phyloP scores from a whole-genome alignment of 805 yeast species.

The Candida vartiovaarae region DNA sequence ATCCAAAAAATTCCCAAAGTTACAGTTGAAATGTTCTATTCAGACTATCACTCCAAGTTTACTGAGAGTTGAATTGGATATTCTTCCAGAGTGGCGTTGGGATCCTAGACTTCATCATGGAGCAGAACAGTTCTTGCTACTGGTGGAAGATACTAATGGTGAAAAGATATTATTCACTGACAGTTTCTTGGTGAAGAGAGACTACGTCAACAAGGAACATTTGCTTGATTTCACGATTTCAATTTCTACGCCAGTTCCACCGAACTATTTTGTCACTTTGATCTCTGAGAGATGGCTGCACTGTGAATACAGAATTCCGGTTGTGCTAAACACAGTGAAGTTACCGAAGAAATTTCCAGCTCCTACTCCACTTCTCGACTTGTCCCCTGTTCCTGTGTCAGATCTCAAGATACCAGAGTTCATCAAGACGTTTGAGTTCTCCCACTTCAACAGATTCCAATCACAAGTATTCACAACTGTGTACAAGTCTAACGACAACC shows the following conservation, averaged over 20 bases:
- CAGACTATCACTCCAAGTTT: conserved; percentile 76
- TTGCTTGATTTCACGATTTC: conserved; percentile 61
- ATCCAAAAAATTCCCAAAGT: conserved; percentile 65
- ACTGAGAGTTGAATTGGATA: conserved; percentile 56
- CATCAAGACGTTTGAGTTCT: conserved; percentile 36
- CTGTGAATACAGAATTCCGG: conserved; percentile 55
- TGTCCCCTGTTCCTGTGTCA: conserved; percentile 41
- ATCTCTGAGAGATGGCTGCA: conserved; percentile 85
- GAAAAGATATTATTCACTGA: conserved; percentile 61
- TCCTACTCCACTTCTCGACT: conserved; percentile 49
- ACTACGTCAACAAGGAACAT: conserved; percentile 47
- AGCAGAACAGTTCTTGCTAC: conserved; percentile 56
- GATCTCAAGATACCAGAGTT: conserved; percentile 46
- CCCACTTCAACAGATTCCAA: conserved; percentile 63
- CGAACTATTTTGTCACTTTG: conserved; percentile 65
- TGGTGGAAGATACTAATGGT: conserved; percentile 83
- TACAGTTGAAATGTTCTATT: conserved; percentile 49
- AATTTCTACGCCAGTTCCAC: conserved; percentile 47
- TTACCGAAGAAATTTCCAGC: conserved; percentile 62
- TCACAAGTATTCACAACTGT: conserved; percentile 60
- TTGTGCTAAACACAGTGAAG: conserved; percentile 42
- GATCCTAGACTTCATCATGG: conserved; percentile 54
- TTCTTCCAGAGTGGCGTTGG: conserved; percentile 77
- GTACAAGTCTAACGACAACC: conserved; percentile 49
- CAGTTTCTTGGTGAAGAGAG: conserved; percentile 41